A percentile compares a stretch with the other conserved stretches of the same genome.
These are phyloP conservation scores for Pleurotus giganteus DNA, from an alignment of 768 basidiomycete species.

Conservation along the genomic window DNA sequence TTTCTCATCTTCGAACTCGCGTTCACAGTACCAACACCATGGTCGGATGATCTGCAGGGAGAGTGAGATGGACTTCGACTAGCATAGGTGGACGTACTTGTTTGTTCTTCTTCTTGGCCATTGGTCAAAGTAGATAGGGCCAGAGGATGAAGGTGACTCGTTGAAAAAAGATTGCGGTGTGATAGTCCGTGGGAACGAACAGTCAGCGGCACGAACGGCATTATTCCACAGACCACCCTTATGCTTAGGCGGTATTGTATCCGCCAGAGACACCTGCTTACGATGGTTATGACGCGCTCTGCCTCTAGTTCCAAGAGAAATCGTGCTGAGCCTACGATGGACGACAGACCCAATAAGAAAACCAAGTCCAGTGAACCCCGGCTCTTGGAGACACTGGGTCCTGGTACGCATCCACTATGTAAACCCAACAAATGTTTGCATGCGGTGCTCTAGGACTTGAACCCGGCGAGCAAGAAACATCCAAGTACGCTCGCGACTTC, in stretches of 20 bases:
- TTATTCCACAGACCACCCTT: no score
- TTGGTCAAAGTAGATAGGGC: slow-evolving; percentile 17
- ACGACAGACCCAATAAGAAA: not conserved
- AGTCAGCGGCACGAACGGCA: no score
- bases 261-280: not conserved
- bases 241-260: not conserved
- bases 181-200: not conserved
- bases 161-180: not conserved
- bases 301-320: not conserved
- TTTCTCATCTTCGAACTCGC: slow-evolving; percentile 99
- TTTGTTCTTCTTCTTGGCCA: slow-evolving; percentile 64
- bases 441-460: no score
- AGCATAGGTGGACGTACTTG: slow-evolving; percentile 32
- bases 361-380: not conserved
- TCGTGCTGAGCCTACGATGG: not conserved
- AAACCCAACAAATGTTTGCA: no score
- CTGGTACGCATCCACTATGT: no score
- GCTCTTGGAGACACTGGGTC: not conserved
- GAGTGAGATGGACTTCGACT: slow-evolving; percentile 3
- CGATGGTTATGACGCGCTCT: not conserved
- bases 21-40: slow-evolving; percentile 99
- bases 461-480: no score
- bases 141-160: not conserved
- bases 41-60: slow-evolving; percentile 68
- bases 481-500: not conserved